A percentile compares a stretch with the other conserved stretches of the same genome.
These are phyloP conservation scores for Heterobasidion occidentale DNA, from an alignment of 1,284 basidiomycete genomes.

Conservation along the genomic window DNA sequence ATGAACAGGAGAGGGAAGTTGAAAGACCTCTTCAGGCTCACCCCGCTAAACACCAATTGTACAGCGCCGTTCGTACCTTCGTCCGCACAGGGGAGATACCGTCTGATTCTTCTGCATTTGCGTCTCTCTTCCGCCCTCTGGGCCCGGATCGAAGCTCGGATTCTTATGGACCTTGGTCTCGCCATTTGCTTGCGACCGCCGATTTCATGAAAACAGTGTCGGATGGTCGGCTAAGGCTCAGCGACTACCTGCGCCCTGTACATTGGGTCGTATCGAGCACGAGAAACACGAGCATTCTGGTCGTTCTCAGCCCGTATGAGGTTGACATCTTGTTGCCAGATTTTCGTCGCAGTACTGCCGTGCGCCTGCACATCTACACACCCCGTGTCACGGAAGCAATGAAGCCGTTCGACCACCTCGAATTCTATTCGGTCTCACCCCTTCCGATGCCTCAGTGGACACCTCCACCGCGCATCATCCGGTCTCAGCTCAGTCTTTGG, in stretches of 20 bases:
- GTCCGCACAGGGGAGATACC: constrained; percentile 17
- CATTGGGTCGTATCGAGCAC: constrained; percentile 32
- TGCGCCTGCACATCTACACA: constrained; percentile 36
- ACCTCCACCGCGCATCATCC: constrained; percentile 11
- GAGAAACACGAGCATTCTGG: constrained; percentile 10
- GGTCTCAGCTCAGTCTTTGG: constrained; percentile 32
- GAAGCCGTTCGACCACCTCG: constrained; percentile 31
- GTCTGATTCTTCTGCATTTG: constrained; percentile 4
- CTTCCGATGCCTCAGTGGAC: constrained; percentile 13
- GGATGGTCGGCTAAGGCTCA: not conserved
- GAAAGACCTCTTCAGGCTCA: constrained; percentile 23
- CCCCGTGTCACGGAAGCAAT: constrained; percentile 28
- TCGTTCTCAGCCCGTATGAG: constrained; percentile 40
- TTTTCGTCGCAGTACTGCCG: constrained; percentile 24
- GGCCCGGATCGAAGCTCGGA: not conserved
- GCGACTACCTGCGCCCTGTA: constrained; percentile 31
- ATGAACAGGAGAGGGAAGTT: constrained; percentile 31
- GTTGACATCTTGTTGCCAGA: constrained; percentile 29
- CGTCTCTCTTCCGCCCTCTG: constrained; percentile 11
- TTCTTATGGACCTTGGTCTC: not conserved
- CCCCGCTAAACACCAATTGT: constrained; percentile 18
- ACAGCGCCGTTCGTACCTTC: constrained; percentile 19
- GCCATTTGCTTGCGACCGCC: not conserved
- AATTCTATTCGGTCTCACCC: constrained; percentile 24
- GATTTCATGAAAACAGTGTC: not conserved